Evolutionary conservation across 2,329 filamentous ascomycete genomes (phyloP), one percentile per base, ranked within the genome.

Genomic region (Fusarium virguliforme): DNA sequence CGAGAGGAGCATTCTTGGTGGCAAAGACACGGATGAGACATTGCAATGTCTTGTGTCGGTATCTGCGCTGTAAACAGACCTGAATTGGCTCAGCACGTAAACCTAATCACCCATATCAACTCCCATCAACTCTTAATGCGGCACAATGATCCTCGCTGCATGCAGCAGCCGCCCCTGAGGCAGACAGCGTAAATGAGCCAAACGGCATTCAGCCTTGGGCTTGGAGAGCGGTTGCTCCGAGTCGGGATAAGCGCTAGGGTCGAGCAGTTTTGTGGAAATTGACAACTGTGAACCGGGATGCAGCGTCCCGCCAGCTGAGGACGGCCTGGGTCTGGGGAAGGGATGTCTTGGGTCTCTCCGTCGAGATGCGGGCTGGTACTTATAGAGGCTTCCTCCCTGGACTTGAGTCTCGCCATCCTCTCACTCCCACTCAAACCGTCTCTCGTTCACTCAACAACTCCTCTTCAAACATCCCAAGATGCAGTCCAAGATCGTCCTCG

Each of bases 401-500:
- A 15, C 26, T 12, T 15, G 24, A 41, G 18, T 46, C 6, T 46
- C 22, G 9, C 41, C 37, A 30, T 28, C 37, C 32, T 32, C 28
- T 28, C 35, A 38, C 32, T 37, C 28, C 24, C 35, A 38, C 46
- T 54, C 38, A 28, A 28, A 10, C 28, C n/a, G 30, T 55, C 30
- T 50, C n/a, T 50, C 41, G 60, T 12, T 56, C 26, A 41, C 9
- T 56, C 26, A 41, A 8, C n/a, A 40, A 38, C 28, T 9, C 13
- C 38, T 28, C 50, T 28, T 43, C 54, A 37, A 24, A 48, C 63
- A 35, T 41, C 59, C 18, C 75, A 75, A 67, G 18, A 80, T 79
- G 77, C 74, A 74, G 65, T 71, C 76, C 74, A 73, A 70, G 64
- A 64, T 77, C 56, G 24, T 76, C 68, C 35, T 78, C 70, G 64